Conservation (phyloP, 768 basidiomycete genomes). For the Dioszegia hungarica region DNA sequence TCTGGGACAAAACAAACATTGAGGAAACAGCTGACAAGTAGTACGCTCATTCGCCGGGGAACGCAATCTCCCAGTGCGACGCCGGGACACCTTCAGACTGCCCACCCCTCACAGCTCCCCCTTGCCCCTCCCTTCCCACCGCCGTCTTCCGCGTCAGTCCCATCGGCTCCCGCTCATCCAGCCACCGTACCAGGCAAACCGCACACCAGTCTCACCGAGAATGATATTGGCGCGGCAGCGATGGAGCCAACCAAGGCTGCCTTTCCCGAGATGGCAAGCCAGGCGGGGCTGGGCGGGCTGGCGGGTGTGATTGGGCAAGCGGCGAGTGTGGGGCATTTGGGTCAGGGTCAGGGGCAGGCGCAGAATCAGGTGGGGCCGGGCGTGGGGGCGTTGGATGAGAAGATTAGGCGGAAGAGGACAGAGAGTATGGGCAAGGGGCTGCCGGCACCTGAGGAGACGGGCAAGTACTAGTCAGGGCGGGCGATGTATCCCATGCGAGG, state of each 20-base stretch:
- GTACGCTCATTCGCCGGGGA: slow-evolving; percentile 38
- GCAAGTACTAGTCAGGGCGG: too few relatives aligned
- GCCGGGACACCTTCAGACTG: slow-evolving; percentile 26
- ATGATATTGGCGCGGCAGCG: slow-evolving; percentile 41
- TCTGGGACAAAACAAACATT: not conserved
- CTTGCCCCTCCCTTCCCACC: not conserved
- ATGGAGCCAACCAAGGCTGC: slow-evolving; percentile 22
- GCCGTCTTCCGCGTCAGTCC: slow-evolving; percentile 1
- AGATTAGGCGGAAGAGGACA: slow-evolving; percentile 4
- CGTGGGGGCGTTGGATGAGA: slow-evolving; percentile 9
- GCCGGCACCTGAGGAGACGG: not conserved
- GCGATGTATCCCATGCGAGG: too few relatives aligned
- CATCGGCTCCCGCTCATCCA: not conserved
- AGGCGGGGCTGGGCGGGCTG: not conserved
- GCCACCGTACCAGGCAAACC: not conserved
- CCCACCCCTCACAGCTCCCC: slow-evolving; percentile 12
- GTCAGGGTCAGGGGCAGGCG: too few relatives aligned
- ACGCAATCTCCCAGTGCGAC: slow-evolving; percentile 31
- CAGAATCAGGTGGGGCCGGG: not conserved
- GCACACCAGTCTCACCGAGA: slow-evolving; percentile 10
- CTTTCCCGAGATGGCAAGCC: not conserved
- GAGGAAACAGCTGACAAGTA: slow-evolving; percentile 7
- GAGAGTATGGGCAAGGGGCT: slow-evolving; percentile 14
- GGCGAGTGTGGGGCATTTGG: not conserved
- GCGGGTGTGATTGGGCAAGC: not conserved